Base-by-base conservation (phyloP, 1,284 basidiomycete genomes). In the Microbotryum scabiosae region DNA sequence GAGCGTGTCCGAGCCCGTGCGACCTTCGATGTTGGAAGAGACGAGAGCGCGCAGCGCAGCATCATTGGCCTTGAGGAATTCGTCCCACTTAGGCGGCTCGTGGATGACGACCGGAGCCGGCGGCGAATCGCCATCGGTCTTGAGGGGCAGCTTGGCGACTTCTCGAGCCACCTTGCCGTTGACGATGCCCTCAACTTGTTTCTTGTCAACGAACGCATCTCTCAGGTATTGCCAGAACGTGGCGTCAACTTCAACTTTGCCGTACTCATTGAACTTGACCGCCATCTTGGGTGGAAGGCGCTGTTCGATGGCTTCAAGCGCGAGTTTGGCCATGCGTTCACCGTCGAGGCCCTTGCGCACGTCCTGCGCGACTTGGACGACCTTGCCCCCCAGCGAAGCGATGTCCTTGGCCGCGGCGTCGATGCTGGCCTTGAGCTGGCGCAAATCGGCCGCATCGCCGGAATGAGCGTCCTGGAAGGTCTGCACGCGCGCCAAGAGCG, bases 311-410 rank as follows among this genome's bases (percentile, higher is more conserved):
- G 73, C 74, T 5, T 70, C 65, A 21, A 71, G 48, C 47, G 65
- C 71, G 30, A 78, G 61, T 57, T 61, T 56, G n/a, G 62, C 56
- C 25, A 64, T 58, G 6, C 64, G 59, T 4, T 74, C 74, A 25
- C 73, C 72, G 45, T 75, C 70, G 25, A 74, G 51, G 0, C 73
- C 74, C 7, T 61, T 57, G n/a, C 63, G 61, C 14, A 76, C 80
- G 8, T 81, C 82, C n/a, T 81, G 80, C 72, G 90, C 87, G 8
- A 88, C 79, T 44, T 74, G 73, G 1, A 79, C 82, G 21, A 90
- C 67, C 5, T 84, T 80, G 48, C 84, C 81, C 68, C 87, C 84
- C 41, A 88, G 72, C 0, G 77, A 72, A 59, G 47, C 63, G 36
- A 71, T 44, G 9, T 64, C 59, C 51, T 58, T 58, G 36, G 55